Conservation (phyloP, 768 basidiomycete genomes). For the Udeniomyces megalosporus region DNA sequence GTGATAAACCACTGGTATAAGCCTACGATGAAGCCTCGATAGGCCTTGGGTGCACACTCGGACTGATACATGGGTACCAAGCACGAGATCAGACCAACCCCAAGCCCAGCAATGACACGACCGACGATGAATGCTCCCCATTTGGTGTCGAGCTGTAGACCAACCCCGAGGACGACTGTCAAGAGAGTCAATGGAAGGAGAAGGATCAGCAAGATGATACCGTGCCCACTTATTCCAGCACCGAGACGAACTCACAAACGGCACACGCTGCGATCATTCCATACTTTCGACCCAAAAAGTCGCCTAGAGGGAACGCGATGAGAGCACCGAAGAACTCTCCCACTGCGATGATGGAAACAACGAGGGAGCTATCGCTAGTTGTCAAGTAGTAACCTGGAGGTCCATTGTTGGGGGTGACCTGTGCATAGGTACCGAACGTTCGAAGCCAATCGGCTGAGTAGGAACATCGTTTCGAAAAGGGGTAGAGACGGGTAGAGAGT, state of each 20-base stretch:
- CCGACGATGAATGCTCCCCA: slow-evolving; percentile 21
- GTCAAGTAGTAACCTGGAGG: slow-evolving; percentile 21
- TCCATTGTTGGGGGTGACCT: neutral
- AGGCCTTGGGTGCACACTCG: slow-evolving; percentile 29
- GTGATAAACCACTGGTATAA: slow-evolving; percentile 26
- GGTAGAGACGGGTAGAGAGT: neutral
- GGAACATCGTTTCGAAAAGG: neutral
- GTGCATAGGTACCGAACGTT: slow-evolving; percentile 18
- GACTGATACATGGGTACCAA: slow-evolving; percentile 18
- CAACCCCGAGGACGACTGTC: slow-evolving; percentile 19
- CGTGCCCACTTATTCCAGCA: too few species aligned
- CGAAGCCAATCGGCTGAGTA: slow-evolving; percentile 31
- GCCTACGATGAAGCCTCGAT: slow-evolving; percentile 31
- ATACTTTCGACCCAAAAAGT: slow-evolving; percentile 22
- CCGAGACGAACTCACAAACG: too few species aligned
- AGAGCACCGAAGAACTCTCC: slow-evolving; percentile 29
- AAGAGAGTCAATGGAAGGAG: slow-evolving; percentile 16
- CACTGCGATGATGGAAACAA: slow-evolving; percentile 31
- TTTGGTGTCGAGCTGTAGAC: slow-evolving; percentile 17
- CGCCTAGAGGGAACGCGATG: slow-evolving; percentile 35
- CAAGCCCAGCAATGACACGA: slow-evolving; percentile 23
- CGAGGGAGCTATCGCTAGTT: slow-evolving; percentile 26
- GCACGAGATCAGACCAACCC: slow-evolving; percentile 27
- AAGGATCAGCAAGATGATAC: too few species aligned
- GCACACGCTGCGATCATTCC: slow-evolving; percentile 14